Evolutionary conservation across 805 yeast genomes (phyloP).

Genomic region (Myxozyma monticola): DNA sequence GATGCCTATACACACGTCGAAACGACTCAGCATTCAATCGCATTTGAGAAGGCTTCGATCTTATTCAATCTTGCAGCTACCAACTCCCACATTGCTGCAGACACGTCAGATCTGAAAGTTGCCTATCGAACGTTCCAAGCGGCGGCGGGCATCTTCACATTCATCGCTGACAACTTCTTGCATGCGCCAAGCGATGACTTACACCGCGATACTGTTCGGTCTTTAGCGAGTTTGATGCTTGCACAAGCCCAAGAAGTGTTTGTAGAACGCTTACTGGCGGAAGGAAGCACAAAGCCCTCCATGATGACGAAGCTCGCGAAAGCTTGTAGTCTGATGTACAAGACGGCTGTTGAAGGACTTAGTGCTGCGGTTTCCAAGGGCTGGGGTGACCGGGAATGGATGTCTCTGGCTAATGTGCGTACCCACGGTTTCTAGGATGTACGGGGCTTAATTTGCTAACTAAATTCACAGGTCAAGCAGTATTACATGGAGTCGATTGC

Average conservation of each 20-base stretch:
- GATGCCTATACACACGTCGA: slow-evolving; percentile 61
- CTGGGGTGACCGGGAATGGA: slow-evolving; percentile 55
- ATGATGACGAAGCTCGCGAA: slow-evolving; percentile 74
- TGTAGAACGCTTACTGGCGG: slow-evolving; percentile 55
- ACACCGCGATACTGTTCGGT: slow-evolving; percentile 63
- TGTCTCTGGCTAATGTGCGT: slow-evolving; percentile 53
- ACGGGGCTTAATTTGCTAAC: background rate
- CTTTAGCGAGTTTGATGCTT: slow-evolving; percentile 63
- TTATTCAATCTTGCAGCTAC: slow-evolving; percentile 76
- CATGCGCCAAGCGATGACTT: slow-evolving; percentile 87
- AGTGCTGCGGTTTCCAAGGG: slow-evolving; percentile 42
- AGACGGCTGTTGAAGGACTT: slow-evolving; percentile 50
- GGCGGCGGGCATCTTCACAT: slow-evolving; percentile 75
- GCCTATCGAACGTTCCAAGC: slow-evolving; percentile 64
- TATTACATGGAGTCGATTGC: slow-evolving; percentile 57
- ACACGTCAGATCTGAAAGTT: slow-evolving; percentile 51
- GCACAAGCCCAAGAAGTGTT: slow-evolving; percentile 92
- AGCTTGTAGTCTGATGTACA: slow-evolving; percentile 58
- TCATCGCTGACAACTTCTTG: slow-evolving; percentile 73
- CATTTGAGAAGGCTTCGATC: slow-evolving; percentile 85
- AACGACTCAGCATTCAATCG: slow-evolving; percentile 70
- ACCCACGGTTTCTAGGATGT: background rate
- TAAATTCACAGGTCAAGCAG: slow-evolving; percentile 36
- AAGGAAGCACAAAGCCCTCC: slow-evolving; percentile 54
- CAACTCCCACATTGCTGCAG: slow-evolving; percentile 48